Evolutionary conservation across 2,329 filamentous ascomycete species (phyloP).

Genomic region (Huntiella abstrusa): DNA sequence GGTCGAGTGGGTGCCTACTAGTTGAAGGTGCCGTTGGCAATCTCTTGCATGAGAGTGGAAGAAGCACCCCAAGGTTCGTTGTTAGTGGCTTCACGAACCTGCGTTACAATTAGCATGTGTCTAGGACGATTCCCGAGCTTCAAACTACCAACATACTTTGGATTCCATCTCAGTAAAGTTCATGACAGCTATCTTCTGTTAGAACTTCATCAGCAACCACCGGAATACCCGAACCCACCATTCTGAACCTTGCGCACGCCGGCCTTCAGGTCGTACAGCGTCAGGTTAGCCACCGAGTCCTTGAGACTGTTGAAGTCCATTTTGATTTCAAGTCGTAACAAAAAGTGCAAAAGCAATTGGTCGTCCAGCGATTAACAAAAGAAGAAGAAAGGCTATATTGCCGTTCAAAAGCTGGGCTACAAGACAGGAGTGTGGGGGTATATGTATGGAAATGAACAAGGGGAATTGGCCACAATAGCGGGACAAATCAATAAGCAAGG

Average conservation of each 20-base stretch:
- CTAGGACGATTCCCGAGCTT: background rate
- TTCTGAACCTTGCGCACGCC: slow-evolving; percentile 91
- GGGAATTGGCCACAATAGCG: no score
- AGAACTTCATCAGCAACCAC: slow-evolving; percentile 15
- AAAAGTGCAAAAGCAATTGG: no score
- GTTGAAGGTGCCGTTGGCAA: slow-evolving; percentile 92
- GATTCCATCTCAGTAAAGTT: slow-evolving; percentile 92
- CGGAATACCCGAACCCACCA: slow-evolving; percentile 28
- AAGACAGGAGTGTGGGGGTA: no score
- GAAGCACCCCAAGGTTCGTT: slow-evolving; percentile 94
- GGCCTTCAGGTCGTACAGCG: slow-evolving; percentile 87
- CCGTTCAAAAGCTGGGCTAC: no score
- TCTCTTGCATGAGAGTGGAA: slow-evolving; percentile 83
- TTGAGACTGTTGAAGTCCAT: slow-evolving; percentile 82
- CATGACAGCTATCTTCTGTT: slow-evolving; percentile 54
- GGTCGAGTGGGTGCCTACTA: slow-evolving; percentile 45
- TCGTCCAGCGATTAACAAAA: no score
- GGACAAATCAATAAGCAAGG: no score
- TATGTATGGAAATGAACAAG: no score
- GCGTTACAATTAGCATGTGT: slow-evolving; percentile 8
- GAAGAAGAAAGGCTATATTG: no score
- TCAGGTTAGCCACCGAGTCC: slow-evolving; percentile 77
- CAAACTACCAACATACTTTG: slow-evolving; percentile 27
- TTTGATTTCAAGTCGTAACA: background rate
- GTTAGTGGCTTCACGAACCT: slow-evolving; percentile 96